Base-by-base conservation (phyloP, 2,329 filamentous ascomycete species). In the Aciculosporium take region DNA sequence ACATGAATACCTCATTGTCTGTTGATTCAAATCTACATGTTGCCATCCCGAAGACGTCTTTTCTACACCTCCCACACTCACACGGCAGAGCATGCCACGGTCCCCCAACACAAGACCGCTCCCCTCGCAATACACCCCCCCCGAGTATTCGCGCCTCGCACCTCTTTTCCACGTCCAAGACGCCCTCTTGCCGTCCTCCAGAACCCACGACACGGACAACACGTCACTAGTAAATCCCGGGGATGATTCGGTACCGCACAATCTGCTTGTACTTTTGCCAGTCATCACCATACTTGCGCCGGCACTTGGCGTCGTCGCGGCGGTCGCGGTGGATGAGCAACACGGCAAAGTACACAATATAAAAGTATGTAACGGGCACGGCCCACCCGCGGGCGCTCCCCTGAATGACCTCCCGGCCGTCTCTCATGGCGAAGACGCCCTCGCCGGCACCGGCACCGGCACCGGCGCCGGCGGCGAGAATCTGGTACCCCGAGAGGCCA, bases 341-440 rank as follows among this genome's bases (percentile, higher is more conserved):
- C 10, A 94, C 65, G 3, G 79, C 87, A 65, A 96, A 95, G 67
- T 95, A 96, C 7, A 94, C 54, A 51, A 95, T 71, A 65, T 93
- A 96, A 58, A 95, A 95, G 67, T 95, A 96, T 0, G 88, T 94
- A 50, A 95, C 75, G 35, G 88, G 66, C 63, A 88, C 87, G 36
- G 82, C 87, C 75, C 83, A 94, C 18, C 86, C 88, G 51, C 73
- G 76, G 25, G 84, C 80, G 21, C 79, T 76, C 28, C 80, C 83
- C 41, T 79, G 79, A 12, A 86, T 68, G 2, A 87, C 71, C 51
- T 80, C 74, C 10, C 74, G 72, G 21, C 76, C 74, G 46, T 78
- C 74, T 6, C 62, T 56, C 59, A 76, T 71, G 44, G 74, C 69
- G 44, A 74, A 67, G 0, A 75, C 69, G 8, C 69, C 71, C 39